Evolutionary conservation across 176 grass and related monocot genomes (phyloP).

Genomic region (Eragrostis curvula): DNA sequence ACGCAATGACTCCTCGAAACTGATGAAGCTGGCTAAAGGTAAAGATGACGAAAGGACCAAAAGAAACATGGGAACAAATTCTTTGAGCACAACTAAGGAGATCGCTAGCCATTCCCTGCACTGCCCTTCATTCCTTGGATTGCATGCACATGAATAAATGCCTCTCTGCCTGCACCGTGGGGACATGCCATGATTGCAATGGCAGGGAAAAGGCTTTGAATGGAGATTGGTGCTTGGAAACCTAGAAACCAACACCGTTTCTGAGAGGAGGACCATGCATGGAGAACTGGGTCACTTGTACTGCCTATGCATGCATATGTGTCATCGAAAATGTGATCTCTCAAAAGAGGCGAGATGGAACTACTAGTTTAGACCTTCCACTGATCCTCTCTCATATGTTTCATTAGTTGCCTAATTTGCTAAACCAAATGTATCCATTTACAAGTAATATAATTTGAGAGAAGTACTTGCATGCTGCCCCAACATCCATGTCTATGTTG

Average conservation of each 20-base stretch:
- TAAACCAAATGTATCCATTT: background rate
- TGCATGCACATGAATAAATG: constrained; percentile 52
- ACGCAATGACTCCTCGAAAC: constrained; percentile 60
- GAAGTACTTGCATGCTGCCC: background rate
- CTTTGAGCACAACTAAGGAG: constrained; percentile 76
- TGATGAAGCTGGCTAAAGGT: constrained; percentile 51
- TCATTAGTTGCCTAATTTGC: background rate
- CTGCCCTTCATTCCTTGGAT: constrained; percentile 35
- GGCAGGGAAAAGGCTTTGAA: constrained; percentile 57
- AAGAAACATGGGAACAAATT: constrained; percentile 67
- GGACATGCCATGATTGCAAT: constrained; percentile 58
- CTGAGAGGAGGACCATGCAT: constrained; percentile 43
- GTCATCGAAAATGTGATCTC: constrained; percentile 41
- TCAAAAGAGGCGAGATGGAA: constrained; percentile 56
- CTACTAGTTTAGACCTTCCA: background rate
- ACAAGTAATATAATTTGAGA: background rate
- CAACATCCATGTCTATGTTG: no score
- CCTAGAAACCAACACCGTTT: constrained; percentile 52
- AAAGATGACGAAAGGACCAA: constrained; percentile 52
- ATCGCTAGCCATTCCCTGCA: constrained; percentile 50
- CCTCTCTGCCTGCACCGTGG: constrained; percentile 54
- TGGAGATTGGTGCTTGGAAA: constrained; percentile 68
- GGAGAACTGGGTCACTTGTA: constrained; percentile 37
- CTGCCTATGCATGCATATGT: background rate
- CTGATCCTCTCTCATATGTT: background rate